Evolutionary conservation across 2,329 filamentous ascomycete genomes (phyloP), one percentile per base, ranked within the genome.

Genomic region (Monilinia aucupariae): DNA sequence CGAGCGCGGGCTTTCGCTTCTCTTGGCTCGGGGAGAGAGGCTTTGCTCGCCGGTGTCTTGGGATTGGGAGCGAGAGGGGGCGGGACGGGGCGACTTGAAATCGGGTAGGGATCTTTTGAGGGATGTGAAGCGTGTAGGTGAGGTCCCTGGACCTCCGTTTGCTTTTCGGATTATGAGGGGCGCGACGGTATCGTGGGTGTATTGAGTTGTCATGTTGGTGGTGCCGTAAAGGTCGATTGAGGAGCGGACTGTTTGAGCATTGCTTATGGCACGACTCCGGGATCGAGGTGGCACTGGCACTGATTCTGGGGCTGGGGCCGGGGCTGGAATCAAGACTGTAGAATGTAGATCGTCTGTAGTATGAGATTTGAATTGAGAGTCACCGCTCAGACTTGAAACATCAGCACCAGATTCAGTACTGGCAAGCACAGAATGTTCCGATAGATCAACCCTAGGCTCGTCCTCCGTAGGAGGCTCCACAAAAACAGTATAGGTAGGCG

Each of bases 21-120:
- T 27, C 43, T 54, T 25, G 27, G 39, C n/a, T 37, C 37, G 49
- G n/a, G 49, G 39, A 20, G 2, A 25, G 8, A 13, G 15, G 15
- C 15, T 27, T 20, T 30, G 37, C 5, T 20, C 20, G 15, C 30
- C 53, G 4, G 30, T 30, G 12, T 30, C 53, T 45, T 45, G 39
- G 10, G 53, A 45, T 34, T 45, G 53, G 12, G 27, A 45, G 10
- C 27, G 53, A 45, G 39, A 15, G 7, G 53, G 53, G 4, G 27
- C 15, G 4, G 53, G 39, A 17, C 53, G 53, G 30, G 52, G 43
- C 17, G 53, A 53, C 5, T 41, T 45, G 12, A 56, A 45, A 27
- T 56, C 53, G 22, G 56, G 54, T 6, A 53, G 34, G n/a, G 59
- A 53, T 4, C 59, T 30, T 17, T 43, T 61, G 39, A 61, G 37